phyloP scores from a whole-genome alignment of 1,139 yeast genomes.

The Schwanniomyces etchellsii region DNA sequence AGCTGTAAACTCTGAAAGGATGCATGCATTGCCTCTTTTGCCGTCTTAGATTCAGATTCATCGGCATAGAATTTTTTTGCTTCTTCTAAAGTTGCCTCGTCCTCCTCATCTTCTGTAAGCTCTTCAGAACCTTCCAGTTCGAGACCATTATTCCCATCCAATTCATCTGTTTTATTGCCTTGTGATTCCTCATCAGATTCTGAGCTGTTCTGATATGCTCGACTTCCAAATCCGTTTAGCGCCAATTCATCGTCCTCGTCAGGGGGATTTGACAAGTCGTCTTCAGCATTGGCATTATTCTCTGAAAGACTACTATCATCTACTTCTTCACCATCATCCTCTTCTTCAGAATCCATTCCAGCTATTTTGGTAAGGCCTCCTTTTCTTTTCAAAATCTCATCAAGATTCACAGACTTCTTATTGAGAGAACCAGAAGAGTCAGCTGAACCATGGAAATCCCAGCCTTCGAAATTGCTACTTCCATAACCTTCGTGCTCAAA shows the following conservation, averaged over 20 bases:
- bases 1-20: constrained; percentile 74
- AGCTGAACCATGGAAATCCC: constrained; percentile 69
- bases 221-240: constrained; percentile 66
- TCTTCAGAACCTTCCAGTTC: constrained; percentile 21
- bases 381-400: constrained; percentile 74
- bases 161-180: constrained; percentile 16
- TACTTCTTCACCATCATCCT: constrained; percentile 20
- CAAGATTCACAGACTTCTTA: constrained; percentile 74
- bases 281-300: constrained; percentile 47
- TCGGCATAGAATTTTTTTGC: constrained; percentile 61
- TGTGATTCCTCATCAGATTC: constrained; percentile 10
- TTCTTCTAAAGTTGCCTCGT: constrained; percentile 62
- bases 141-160: constrained; percentile 20
- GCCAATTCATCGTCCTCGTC: constrained; percentile 53
- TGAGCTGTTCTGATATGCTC: constrained; percentile 21
- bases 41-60: constrained; percentile 34
- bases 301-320: constrained; percentile 14
- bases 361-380: constrained; percentile 58
- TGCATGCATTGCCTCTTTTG: constrained; percentile 41
- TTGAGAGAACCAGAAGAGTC: constrained; percentile 16
- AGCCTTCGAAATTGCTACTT: constrained; percentile 56
- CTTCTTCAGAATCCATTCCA: constrained; percentile 19
- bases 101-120: constrained; percentile 14
- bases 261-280: no score
- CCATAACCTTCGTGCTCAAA: constrained; percentile 60